These are phyloP conservation scores for Allium fistulosum DNA, from an alignment of 106 monocot species.

Conservation along the genomic window DNA sequence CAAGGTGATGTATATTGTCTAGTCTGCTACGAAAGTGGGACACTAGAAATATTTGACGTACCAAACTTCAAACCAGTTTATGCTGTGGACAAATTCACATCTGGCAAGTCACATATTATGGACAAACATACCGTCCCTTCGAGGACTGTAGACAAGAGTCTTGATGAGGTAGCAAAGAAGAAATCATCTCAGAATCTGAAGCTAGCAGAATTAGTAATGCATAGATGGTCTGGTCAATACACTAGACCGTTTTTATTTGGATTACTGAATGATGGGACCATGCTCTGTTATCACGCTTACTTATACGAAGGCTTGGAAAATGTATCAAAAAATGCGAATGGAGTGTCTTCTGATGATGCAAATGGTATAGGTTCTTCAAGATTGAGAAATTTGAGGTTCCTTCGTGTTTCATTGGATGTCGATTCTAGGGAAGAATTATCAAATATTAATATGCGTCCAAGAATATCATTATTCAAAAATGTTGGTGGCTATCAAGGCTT, in stretches of 20 bases:
- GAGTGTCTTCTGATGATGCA: conserved; percentile 26
- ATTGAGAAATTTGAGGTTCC: conserved; percentile 90
- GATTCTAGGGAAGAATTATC: conserved; percentile 47
- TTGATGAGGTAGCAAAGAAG: conserved; percentile 30
- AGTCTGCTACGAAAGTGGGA: conserved; percentile 80
- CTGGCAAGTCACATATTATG: conserved; percentile 59
- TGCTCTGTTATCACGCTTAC: conserved; percentile 85
- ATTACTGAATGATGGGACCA: conserved; percentile 83
- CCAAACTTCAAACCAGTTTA: conserved; percentile 78
- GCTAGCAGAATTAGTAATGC: conserved; percentile 78
- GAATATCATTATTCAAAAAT: conserved; percentile 79
- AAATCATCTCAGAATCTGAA: conserved; percentile 44
- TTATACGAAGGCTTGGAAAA: conserved; percentile 58
- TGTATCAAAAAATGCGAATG: conserved; percentile 28
- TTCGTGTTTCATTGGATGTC: conserved; percentile 50
- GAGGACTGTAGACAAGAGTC: conserved; percentile 14
- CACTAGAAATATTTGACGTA: conserved; percentile 81
- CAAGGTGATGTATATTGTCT: conserved; percentile 90
- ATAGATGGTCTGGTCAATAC: conserved; percentile 75
- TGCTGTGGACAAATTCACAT: conserved; percentile 62
- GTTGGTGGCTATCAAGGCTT: conserved; percentile 88
- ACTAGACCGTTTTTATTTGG: conserved; percentile 84
- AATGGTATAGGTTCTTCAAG: conserved; percentile 36
- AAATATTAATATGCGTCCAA: conserved; percentile 27
- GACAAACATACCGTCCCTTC: conserved; percentile 33